Evolutionary conservation across 2,329 filamentous ascomycete genomes (phyloP).

Genomic region (Clonostachys solani): DNA sequence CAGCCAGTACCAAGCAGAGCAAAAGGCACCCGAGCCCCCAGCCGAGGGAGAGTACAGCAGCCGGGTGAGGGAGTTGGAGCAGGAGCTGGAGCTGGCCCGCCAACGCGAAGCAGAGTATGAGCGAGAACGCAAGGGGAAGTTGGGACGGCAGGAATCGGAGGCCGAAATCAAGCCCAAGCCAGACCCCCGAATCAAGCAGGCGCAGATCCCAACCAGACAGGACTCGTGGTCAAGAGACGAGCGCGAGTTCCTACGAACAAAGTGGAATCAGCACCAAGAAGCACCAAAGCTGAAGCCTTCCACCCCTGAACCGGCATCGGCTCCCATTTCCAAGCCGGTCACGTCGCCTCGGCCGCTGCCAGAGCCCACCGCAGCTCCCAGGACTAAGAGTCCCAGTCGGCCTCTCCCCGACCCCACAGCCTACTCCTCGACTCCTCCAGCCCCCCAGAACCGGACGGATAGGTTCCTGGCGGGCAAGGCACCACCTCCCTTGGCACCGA

Average conservation of each 20-base stretch:
- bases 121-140: constrained; percentile 47
- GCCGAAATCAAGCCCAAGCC: constrained; percentile 2
- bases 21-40: constrained; percentile 25
- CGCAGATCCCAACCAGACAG: constrained; percentile 36
- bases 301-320: constrained; percentile 10
- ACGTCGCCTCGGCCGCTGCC: constrained; percentile 37
- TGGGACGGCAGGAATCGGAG: constrained; percentile 38
- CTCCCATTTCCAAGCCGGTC: constrained; percentile 6
- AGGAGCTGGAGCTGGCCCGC: constrained; percentile 59
- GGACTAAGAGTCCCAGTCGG: constrained; percentile 35
- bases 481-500: constrained; percentile 40
- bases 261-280: constrained; percentile 39
- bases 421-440: constrained; percentile 11
- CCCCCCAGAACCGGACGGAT: constrained; percentile 45
- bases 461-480: constrained; percentile 53
- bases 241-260: constrained; percentile 56
- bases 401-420: constrained; percentile 45
- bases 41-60: constrained; percentile 47
- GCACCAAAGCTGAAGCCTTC: constrained; percentile 9
- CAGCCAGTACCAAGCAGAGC: constrained; percentile 79
- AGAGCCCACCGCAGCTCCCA: constrained; percentile 22
- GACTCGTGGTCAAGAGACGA: constrained; percentile 63
- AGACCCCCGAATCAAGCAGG: not conserved
- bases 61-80: constrained; percentile 77
- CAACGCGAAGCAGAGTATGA: constrained; percentile 61